Base-by-base conservation (phyloP, 148 eudicot genomes). In the Camellia granthamiana region DNA sequence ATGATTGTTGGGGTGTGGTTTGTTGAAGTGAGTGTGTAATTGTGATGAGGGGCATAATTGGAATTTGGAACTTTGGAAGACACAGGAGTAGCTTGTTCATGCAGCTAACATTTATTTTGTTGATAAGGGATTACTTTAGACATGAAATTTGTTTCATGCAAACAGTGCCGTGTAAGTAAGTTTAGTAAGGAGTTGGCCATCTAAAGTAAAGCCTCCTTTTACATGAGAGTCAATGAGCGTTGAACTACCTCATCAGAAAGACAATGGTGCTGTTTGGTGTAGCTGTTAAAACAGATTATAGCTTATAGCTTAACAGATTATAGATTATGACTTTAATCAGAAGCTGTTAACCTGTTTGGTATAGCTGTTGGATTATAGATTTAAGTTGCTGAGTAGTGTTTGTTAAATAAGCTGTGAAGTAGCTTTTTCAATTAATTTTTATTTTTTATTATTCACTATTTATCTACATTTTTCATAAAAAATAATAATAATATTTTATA, bases 171-270 rank as follows among this genome's bases (percentile, higher is more conserved):
- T 56, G 38, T 30, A 30, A 30, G 2, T 38, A 74, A 58, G 49
- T 74, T 74, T 74, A 5, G 46, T 1, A 55, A 13, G 63, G 47
- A 52, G 58, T 74, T 54, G 63, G 58, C 63, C 76, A 63, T 74
- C 46, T 30, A 54, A 1, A 41, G 6, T 13, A 14, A 66, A 23
- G 76, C 77, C 67, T 68, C 44, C 44, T 78, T 79, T 75, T 52
- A 75, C 83, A 80, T 64, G 83, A 61, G 80, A 61, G 80, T 80
- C 77, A 77, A 61, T 61, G 77, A 77, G 74, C 68, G 87, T 81
- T 85, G 82, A 77, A 75, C 87, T 78, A 85, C 87, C 84, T 51
- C 19, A 74, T 65, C 70, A 47, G 66, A 60, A 3, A 79, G 59
- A 75, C 30, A 67, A 58, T n/a, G n/a, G n/a, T n/a, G n/a, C n/a